Percentiles rank a stretch among this genome's conserved stretches.
Conservation (phyloP, 495 filamentous ascomycete species). For the Xylaria curta region DNA sequence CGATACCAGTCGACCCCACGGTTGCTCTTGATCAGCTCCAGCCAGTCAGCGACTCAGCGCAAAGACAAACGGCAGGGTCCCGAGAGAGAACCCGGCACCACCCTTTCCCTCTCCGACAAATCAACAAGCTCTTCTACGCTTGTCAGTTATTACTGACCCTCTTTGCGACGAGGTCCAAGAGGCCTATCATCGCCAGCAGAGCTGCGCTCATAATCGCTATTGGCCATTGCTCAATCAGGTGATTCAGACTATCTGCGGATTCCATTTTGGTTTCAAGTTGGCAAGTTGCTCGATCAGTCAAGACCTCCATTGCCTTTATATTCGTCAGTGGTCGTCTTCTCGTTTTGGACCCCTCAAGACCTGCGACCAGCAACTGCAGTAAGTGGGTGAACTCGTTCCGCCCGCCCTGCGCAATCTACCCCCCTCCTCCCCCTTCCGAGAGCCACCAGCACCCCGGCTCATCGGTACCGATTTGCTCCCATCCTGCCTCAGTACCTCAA, state of each 20-base stretch:
- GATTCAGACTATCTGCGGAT: conserved; percentile 57
- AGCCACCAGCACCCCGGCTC: conserved; percentile 37
- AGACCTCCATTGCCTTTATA: conserved; percentile 34
- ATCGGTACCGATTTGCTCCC: conserved; percentile 27
- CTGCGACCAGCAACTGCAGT: conserved; percentile 33
- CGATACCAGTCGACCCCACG: conserved; percentile 18
- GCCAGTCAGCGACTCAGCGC: conserved; percentile 42
- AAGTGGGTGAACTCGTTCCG: conserved; percentile 23
- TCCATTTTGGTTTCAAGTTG: conserved; percentile 46
- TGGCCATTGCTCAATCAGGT: conserved; percentile 56
- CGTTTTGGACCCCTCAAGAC: conserved; percentile 25
- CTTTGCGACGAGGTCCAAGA: conserved; percentile 46
- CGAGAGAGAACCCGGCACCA: conserved; percentile 27
- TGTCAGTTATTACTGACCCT: conserved; percentile 42
- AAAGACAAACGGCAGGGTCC: conserved; percentile 38
- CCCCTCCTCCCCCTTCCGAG: conserved; percentile 27
- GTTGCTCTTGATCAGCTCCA: conserved; percentile 32
- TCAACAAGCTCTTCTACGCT: conserved; percentile 46
- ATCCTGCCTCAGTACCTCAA: background rate
- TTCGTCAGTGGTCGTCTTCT: conserved; percentile 29
- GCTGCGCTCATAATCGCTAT: conserved; percentile 46
- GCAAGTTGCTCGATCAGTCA: conserved; percentile 46
- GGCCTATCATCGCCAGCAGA: conserved; percentile 55
- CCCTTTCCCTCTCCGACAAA: conserved; percentile 44
- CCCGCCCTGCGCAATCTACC: conserved; percentile 29